These are phyloP conservation scores for Trichoderma sp. DNA, from an alignment of 2,329 filamentous ascomycete species.

Conservation along the genomic window DNA sequence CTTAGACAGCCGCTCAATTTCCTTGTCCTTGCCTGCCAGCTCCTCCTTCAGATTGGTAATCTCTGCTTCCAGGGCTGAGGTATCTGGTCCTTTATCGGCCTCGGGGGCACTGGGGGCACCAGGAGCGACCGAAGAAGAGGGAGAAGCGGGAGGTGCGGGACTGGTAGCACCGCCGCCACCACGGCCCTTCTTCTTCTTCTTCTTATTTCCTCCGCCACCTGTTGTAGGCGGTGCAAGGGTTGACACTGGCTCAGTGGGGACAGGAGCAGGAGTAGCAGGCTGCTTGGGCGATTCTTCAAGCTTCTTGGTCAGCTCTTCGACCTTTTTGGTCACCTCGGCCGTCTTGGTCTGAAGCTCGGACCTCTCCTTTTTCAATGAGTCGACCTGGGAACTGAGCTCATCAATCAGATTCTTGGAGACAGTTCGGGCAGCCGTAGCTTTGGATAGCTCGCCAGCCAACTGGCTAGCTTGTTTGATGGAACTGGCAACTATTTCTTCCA, in stretches of 20 bases:
- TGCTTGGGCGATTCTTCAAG: constrained; percentile 34
- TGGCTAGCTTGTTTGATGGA: constrained; percentile 36
- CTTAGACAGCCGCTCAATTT: constrained; percentile 68
- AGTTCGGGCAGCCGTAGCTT: constrained; percentile 38
- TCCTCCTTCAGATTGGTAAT: constrained; percentile 51
- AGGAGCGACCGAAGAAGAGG: constrained; percentile 27
- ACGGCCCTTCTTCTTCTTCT: constrained; percentile 87
- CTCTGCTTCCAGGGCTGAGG: constrained; percentile 45
- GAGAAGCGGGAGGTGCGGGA: constrained; percentile 21
- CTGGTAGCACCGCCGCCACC: constrained; percentile 36
- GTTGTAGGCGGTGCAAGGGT: constrained; percentile 18
- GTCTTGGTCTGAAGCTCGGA: constrained; percentile 33
- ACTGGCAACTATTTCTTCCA: constrained; percentile 36
- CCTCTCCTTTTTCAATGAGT: constrained; percentile 34
- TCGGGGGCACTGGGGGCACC: constrained; percentile 24
- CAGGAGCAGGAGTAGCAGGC: constrained; percentile 23
- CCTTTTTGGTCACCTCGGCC: constrained; percentile 35
- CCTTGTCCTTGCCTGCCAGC: constrained; percentile 63
- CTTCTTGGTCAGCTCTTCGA: constrained; percentile 34
- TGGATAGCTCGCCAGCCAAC: constrained; percentile 42
- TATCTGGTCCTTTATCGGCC: constrained; percentile 28
- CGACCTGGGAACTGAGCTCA: constrained; percentile 38
- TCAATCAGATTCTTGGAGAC: constrained; percentile 43
- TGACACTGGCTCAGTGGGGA: constrained; percentile 19
- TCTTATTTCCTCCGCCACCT: constrained; percentile 34